phyloP scores from a whole-genome alignment of 208 protist species.

The Wallacemonas rigidus region DNA sequence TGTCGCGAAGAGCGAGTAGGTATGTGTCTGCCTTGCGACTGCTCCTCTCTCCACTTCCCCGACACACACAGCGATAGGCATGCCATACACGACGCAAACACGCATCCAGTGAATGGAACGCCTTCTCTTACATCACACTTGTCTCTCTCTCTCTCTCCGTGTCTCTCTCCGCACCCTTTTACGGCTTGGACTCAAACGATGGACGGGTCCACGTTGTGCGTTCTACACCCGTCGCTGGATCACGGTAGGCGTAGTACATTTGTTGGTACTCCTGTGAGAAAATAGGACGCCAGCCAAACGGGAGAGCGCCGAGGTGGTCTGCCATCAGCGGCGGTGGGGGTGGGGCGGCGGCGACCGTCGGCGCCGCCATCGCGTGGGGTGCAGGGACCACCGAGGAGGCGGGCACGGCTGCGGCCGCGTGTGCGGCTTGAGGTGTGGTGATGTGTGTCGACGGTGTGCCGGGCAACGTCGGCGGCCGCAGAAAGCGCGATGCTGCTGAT shows the following conservation, averaged over 20 bases:
- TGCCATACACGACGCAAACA: no score
- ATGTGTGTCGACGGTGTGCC: not conserved
- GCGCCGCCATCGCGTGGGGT: not conserved
- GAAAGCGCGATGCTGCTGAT: not conserved
- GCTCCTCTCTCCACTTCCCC: no score
- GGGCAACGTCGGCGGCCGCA: not conserved
- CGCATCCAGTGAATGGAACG: no score
- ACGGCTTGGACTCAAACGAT: not conserved
- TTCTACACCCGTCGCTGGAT: constrained; percentile 56
- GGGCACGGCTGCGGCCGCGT: not conserved
- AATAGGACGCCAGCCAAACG: constrained; percentile 61
- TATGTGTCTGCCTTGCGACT: no score
- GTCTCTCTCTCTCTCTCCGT: not conserved
- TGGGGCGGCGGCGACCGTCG: not conserved
- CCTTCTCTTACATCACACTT: not conserved
- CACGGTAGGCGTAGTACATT: constrained; percentile 70
- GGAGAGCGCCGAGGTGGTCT: constrained; percentile 36
- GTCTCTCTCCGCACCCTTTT: not conserved
- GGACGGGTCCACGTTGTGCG: constrained; percentile 67
- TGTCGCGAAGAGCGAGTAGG: no score
- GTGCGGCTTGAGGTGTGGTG: not conserved
- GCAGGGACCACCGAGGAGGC: not conserved
- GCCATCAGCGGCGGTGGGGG: constrained; percentile 12
- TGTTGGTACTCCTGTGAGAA: constrained; percentile 73
- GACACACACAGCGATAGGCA: no score